phyloP scores from a whole-genome alignment of 495 filamentous ascomycete species.

The Daldinia decipiens region DNA sequence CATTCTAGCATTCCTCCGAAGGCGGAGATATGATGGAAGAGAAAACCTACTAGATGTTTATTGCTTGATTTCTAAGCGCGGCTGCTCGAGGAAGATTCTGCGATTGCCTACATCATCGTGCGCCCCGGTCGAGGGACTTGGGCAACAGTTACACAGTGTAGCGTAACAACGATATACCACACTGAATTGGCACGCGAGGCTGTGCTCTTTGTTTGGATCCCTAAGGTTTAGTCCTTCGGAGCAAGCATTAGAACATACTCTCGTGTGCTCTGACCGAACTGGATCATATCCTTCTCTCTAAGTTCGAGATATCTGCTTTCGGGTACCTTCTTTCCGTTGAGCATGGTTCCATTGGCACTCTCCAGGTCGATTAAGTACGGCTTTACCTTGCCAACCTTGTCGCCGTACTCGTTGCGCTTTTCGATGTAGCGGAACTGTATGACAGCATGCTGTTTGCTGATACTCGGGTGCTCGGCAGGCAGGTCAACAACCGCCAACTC shows the following conservation, averaged over 20 bases:
- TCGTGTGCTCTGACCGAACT: conserved; percentile 85
- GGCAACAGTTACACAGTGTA: conserved; percentile 27
- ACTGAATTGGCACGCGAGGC: conserved; percentile 9
- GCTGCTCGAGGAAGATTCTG: conserved; percentile 14
- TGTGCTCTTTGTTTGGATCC: conserved; percentile 20
- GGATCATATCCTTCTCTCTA: conserved; percentile 85
- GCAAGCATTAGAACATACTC: conserved; percentile 87
- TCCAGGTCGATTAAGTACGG: conserved; percentile 95
- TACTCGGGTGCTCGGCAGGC: conserved; percentile 86
- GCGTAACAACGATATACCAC: conserved; percentile 14
- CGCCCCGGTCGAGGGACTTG: conserved; percentile 3
- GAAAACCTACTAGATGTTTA: neutral
- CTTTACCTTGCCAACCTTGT: conserved; percentile 81
- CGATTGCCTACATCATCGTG: conserved; percentile 10
- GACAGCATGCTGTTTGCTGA: conserved; percentile 93
- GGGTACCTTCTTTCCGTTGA: conserved; percentile 80
- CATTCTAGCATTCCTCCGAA: neutral
- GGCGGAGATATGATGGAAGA: conserved; percentile 10
- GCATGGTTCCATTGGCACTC: conserved; percentile 87
- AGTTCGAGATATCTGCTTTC: conserved; percentile 85
- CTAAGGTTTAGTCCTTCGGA: conserved; percentile 53
- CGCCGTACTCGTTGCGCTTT: conserved; percentile 85
- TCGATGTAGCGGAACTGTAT: conserved; percentile 90
- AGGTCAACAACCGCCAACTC: conserved; percentile 84
- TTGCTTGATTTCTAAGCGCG: conserved; percentile 11